Conservation (phyloP, 495 filamentous ascomycete species). For the Aspergillus saccharolyticus region DNA sequence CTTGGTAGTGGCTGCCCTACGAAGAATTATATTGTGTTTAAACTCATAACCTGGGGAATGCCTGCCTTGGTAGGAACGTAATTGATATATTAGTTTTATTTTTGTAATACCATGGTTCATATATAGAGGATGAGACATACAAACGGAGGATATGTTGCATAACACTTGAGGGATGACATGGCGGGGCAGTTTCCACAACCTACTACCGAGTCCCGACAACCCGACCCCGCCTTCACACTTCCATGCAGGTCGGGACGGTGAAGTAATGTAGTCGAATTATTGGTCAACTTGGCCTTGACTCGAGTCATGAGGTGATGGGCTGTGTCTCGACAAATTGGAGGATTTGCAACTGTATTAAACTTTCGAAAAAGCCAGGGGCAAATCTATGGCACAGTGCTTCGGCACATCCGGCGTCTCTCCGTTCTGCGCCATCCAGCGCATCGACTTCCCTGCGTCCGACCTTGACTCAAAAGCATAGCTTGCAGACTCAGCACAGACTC, state of each 20-base stretch:
- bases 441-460: too few species aligned
- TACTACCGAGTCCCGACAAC: not conserved
- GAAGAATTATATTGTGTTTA: not conserved
- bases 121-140: not conserved
- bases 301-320: not conserved
- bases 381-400: too few species aligned
- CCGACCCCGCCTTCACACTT: slow-evolving; percentile 1
- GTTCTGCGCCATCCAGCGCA: too few species aligned
- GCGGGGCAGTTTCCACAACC: not conserved
- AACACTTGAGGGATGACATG: slow-evolving; percentile 2
- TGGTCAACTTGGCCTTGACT: not conserved
- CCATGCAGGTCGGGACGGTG: not conserved
- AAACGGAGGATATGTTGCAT: too few species aligned
- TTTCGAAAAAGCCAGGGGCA: too few species aligned
- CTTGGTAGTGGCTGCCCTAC: not conserved
- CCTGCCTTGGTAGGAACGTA: not conserved
- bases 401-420: too few species aligned
- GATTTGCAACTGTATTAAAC: not conserved
- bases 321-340: not conserved
- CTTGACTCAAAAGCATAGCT: not conserved
- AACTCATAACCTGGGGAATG: not conserved
- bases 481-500: too few species aligned
- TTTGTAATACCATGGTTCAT: too few species aligned
- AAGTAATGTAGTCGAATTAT: not conserved
- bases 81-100: too few species aligned